phyloP scores from a whole-genome alignment of 2,329 filamentous ascomycete genomes.

The Fonsecaea erecta region DNA sequence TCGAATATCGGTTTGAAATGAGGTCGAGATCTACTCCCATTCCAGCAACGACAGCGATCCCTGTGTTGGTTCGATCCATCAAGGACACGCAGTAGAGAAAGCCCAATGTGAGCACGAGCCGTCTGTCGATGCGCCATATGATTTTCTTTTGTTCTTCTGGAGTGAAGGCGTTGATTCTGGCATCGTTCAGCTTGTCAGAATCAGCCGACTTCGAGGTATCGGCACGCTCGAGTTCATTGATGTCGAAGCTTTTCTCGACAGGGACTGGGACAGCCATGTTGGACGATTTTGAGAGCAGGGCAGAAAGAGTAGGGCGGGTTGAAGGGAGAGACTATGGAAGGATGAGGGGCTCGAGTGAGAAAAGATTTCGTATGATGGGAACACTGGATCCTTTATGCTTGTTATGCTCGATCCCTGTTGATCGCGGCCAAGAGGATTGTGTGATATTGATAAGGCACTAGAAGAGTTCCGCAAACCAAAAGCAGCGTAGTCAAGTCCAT shows the following conservation, averaged over 20 bases:
- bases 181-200: slow-evolving; percentile 26
- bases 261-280: slow-evolving; percentile 17
- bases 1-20: slow-evolving; percentile 49
- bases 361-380: neutral
- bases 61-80: slow-evolving; percentile 80
- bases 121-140: slow-evolving; percentile 70
- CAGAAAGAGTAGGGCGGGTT: neutral
- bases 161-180: slow-evolving; percentile 46
- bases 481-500: neutral
- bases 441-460: slow-evolving; percentile 6
- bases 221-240: slow-evolving; percentile 27
- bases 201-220: slow-evolving; percentile 21
- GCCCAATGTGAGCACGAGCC: slow-evolving; percentile 66
- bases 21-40: slow-evolving; percentile 39
- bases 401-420: slow-evolving; percentile 5
- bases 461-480: slow-evolving; percentile 5
- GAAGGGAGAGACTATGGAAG: neutral
- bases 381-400: slow-evolving; percentile 6
- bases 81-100: slow-evolving; percentile 76
- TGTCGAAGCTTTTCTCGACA: slow-evolving; percentile 23
- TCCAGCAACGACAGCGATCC: slow-evolving; percentile 71
- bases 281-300: neutral
- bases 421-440: slow-evolving; percentile 7
- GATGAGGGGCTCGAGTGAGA: neutral
- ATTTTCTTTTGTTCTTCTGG: slow-evolving; percentile 66